phyloP scores from a whole-genome alignment of 306 rosid genomes.

The Clitoria ternatea region DNA sequence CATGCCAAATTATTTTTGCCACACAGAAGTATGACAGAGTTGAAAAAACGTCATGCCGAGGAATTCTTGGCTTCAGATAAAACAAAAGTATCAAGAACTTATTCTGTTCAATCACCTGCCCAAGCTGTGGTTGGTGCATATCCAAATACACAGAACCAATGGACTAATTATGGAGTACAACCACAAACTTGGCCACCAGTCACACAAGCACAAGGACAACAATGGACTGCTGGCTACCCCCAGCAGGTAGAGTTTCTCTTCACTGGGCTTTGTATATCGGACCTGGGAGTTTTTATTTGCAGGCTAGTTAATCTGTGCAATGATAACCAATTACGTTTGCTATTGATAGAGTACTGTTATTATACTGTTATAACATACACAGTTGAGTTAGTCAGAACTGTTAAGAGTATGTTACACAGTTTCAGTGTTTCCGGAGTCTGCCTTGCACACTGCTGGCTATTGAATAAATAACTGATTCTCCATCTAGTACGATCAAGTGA shows the following conservation, averaged over 20 bases:
- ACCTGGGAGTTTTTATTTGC: background rate
- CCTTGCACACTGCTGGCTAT: too few relatives aligned
- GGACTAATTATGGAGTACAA: conserved; percentile 80
- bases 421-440: too few relatives aligned
- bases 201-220: conserved; percentile 90
- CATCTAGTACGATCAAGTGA: too few relatives aligned
- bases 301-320: background rate
- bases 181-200: conserved; percentile 96
- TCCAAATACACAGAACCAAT: conserved; percentile 78
- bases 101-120: conserved; percentile 72
- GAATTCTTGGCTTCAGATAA: conserved; percentile 86
- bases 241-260: conserved; percentile 56
- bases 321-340: background rate
- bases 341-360: too few relatives aligned
- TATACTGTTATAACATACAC: too few relatives aligned
- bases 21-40: conserved; percentile 79
- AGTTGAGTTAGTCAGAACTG: background rate
- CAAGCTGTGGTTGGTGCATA: conserved; percentile 78
- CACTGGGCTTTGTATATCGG: background rate
- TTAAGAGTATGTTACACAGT: too few relatives aligned
- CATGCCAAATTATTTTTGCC: conserved; percentile 90
- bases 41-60: conserved; percentile 94
- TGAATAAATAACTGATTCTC: too few relatives aligned
- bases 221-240: conserved; percentile 88
- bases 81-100: conserved; percentile 66